Conservation (phyloP, 345 rosid species). For the Hibiscus syriacus region DNA sequence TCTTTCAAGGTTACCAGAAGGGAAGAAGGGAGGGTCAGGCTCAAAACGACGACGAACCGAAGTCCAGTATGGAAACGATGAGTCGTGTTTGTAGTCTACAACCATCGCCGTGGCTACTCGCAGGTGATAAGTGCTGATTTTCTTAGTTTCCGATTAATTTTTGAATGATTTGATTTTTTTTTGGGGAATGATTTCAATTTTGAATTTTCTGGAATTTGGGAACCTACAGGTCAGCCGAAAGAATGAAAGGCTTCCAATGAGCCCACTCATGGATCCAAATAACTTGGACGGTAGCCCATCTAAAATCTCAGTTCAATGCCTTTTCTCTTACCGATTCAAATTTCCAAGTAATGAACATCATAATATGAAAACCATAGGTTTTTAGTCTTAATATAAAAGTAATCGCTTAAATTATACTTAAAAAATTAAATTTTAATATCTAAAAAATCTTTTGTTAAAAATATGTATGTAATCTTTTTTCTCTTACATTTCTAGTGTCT, state of each 20-base stretch:
- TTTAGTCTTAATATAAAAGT: no score
- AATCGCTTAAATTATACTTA: no score
- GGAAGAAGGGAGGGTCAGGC: constrained; percentile 82
- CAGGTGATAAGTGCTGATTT: not conserved
- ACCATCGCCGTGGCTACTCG: constrained; percentile 36
- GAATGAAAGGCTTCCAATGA: not conserved
- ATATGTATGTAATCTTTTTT: no score
- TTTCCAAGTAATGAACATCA: no score
- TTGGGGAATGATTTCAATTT: not conserved
- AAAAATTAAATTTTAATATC: no score
- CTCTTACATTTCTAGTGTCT: no score
- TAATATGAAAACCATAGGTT: no score
- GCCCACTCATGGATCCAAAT: not conserved
- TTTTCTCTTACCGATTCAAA: no score
- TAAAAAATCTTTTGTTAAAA: no score
- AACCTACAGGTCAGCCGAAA: not conserved
- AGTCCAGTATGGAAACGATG: constrained; percentile 60
- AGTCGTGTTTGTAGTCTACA: constrained; percentile 29
- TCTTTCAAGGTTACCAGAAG: constrained; percentile 81
- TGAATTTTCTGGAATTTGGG: constrained; percentile 6
- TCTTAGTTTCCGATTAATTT: not conserved
- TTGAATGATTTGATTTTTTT: no score
- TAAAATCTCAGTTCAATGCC: not conserved
- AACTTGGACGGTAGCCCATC: not conserved
- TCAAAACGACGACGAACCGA: constrained; percentile 49